Evolutionary conservation across 2,329 filamentous ascomycete species (phyloP).

Genomic region (Trichothecium sympodiale): DNA sequence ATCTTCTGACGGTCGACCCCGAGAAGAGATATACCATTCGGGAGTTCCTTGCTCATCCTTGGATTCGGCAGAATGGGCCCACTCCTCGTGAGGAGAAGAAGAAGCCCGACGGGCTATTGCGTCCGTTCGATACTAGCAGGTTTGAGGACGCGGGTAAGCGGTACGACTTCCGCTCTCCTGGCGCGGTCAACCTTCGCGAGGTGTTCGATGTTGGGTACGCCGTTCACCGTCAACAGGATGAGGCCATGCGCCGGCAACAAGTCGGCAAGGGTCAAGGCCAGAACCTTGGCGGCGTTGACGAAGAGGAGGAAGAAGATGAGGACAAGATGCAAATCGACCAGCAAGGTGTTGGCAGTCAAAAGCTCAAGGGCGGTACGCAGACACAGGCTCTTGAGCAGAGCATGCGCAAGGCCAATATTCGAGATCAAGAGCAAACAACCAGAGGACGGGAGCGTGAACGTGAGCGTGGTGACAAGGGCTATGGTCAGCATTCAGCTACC

Average conservation of each 20-base stretch:
- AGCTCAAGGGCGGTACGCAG: conserved; percentile 41
- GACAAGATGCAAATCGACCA: conserved; percentile 54
- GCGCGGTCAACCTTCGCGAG: conserved; percentile 88
- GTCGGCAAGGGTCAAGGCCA: conserved; percentile 56
- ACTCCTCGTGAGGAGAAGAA: conserved; percentile 50
- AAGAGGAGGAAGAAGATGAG: conserved; percentile 52
- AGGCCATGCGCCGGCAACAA: conserved; percentile 83
- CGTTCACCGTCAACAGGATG: conserved; percentile 92
- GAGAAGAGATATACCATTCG: conserved; percentile 90
- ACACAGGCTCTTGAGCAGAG: conserved; percentile 73
- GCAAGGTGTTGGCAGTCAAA: conserved; percentile 27
- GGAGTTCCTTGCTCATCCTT: conserved; percentile 89
- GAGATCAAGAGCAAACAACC: conserved; percentile 27
- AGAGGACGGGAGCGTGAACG: conserved; percentile 21
- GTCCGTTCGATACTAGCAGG: conserved; percentile 45
- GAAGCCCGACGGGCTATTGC: conserved; percentile 29
- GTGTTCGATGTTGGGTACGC: conserved; percentile 98
- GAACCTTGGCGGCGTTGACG: conserved; percentile 53
- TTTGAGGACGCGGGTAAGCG: conserved; percentile 52
- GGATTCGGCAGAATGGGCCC: conserved; percentile 61
- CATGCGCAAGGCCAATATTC: conserved; percentile 72
- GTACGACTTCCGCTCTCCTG: conserved; percentile 89
- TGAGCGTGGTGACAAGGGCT: conserved; percentile 48
- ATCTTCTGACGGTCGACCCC: conserved; percentile 87
- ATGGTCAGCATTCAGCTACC: conserved; percentile 78